phyloP scores from a whole-genome alignment of 192 early-diverging fungal genomes.

The Linnemannia schmuckeri region DNA sequence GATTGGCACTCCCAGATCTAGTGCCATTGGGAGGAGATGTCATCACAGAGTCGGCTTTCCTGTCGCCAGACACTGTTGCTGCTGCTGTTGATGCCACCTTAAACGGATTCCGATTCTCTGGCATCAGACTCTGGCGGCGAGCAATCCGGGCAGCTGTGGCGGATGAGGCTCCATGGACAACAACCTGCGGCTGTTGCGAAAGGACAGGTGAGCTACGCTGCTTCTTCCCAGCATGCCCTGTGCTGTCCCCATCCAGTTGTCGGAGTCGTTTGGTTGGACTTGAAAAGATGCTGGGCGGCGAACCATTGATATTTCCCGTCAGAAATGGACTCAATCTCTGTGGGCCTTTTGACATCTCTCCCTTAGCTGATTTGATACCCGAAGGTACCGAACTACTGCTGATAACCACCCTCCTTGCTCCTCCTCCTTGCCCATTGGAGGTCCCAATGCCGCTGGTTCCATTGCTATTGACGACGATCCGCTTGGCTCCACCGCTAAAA shows the following conservation, averaged over 20 bases:
- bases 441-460: background rate
- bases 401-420: constrained; percentile 10
- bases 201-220: constrained; percentile 3
- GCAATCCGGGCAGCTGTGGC: constrained; percentile 41
- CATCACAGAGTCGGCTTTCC: background rate
- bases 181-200: background rate
- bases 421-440: background rate
- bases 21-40: background rate
- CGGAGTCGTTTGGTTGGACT: constrained; percentile 22
- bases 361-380: background rate
- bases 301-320: background rate
- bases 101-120: constrained; percentile 2
- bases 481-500: constrained; percentile 34
- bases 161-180: constrained; percentile 17
- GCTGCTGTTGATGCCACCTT: background rate
- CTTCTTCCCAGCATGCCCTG: background rate
- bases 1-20: background rate
- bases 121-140: constrained; percentile 23
- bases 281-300: background rate
- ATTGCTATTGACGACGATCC: constrained; percentile 15
- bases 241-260: constrained; percentile 1
- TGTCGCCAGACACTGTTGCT: background rate
- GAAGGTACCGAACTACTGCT: background rate
- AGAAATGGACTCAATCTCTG: constrained; percentile 7
- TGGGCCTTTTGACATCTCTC: constrained; percentile 9